Conservation (phyloP, 129 eudicot genomes). For the Heracleum sosnowskyi region DNA sequence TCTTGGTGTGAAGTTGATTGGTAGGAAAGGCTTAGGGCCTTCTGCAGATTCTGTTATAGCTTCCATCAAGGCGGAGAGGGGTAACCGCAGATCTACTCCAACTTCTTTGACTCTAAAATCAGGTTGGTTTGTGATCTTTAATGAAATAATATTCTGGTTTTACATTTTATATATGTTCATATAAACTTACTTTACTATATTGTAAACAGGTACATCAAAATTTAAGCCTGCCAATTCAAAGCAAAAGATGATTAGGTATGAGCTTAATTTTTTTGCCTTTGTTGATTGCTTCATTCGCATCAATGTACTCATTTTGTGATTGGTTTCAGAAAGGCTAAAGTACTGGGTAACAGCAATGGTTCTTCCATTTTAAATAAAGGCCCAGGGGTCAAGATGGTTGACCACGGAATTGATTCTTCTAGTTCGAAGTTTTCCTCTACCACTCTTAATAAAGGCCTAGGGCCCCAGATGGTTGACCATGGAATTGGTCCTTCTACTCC, state of each 20-base stretch:
- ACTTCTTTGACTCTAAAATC: conserved; percentile 46
- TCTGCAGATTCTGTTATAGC: conserved; percentile 76
- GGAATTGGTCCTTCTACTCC: conserved; percentile 9
- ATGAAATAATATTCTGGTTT: background rate
- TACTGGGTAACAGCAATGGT: conserved; percentile 41
- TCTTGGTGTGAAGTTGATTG: conserved; percentile 81
- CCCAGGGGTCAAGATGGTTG: conserved; percentile 26
- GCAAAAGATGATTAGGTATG: conserved; percentile 66
- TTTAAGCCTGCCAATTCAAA: conserved; percentile 39
- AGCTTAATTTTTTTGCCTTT: background rate
- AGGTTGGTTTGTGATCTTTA: conserved; percentile 38
- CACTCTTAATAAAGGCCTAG: conserved; percentile 17
- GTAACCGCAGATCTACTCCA: conserved; percentile 49
- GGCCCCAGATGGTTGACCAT: conserved; percentile 26
- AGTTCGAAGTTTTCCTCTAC: background rate
- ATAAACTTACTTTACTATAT: conserved; percentile 1
- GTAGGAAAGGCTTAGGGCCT: conserved; percentile 92
- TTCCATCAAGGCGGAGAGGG: conserved; percentile 82
- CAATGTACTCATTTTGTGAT: conserved; percentile 6
- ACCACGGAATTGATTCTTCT: conserved; percentile 18
- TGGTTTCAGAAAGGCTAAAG: conserved; percentile 65
- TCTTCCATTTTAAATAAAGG: conserved; percentile 20
- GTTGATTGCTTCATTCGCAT: conserved; percentile 5
- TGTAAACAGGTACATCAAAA: conserved; percentile 42
- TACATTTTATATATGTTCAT: background rate